Evolutionary conservation across 2,329 filamentous ascomycete genomes (phyloP), one percentile per base, ranked within the genome.

Genomic region (Alternaria ventricosa): DNA sequence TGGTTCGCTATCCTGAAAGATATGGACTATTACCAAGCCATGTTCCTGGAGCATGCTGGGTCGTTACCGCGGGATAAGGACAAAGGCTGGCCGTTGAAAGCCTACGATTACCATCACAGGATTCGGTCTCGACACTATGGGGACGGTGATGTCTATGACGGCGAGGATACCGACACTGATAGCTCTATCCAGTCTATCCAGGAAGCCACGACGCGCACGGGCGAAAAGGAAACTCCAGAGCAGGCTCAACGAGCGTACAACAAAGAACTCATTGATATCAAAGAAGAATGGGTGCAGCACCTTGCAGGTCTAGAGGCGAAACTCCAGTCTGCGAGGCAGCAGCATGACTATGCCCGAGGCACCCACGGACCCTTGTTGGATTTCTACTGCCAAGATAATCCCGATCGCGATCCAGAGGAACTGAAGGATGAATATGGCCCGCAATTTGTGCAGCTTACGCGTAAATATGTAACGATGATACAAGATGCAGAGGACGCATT

Each of bases 381-480:
- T 2, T 41, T 5, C 4, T 41, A 41, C 15, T 3, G 1, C 4
- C 7, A 10, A 0, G 15, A 41, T 3, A 41, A 41, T 2, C 33
- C 33, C 1, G 33, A 9, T 3, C 33, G 33, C 8, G 33, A 41
- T 1, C 3, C 4, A 4, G 33, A 41, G 2, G 33, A 41, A 3
- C 33, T 41, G 33, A 41, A 41, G 15, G 33, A 41, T 5, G 33
- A 41, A 2, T 41, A 41, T 3, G 33, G 33, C 33, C 33, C 15
- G 33, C 15, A 41, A 5, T 41, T 41, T 5, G 4, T 41, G 4
- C 33, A 41, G 4, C 15, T 3, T 1, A 41, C 0, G 0, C 33
- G 33, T 2, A 3, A 41, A 41, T 3, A 3, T 41, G 3, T 6
- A 1, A 41, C 0, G 1, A 18, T 3, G 9, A 5, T 41, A 3